Base-by-base conservation (phyloP, 768 basidiomycete genomes). In the Pisolithus tinctorius region DNA sequence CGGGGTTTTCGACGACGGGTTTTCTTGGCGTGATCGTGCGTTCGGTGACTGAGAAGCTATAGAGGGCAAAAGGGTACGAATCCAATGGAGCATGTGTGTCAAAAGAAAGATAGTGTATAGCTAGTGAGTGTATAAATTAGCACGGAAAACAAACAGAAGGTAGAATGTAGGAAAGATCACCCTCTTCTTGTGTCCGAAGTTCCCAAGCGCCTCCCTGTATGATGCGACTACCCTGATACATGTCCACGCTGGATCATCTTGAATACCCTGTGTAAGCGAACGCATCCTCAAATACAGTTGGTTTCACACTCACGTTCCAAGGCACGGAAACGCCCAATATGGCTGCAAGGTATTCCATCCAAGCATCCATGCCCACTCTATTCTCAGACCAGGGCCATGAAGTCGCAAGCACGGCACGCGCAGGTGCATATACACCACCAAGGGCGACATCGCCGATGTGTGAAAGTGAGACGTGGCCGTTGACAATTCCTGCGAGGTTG, bases 141-240 rank as follows among this genome's bases (percentile, higher is more conserved):
- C n/a, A n/a, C n/a, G n/a, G n/a, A n/a, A n/a, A n/a, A n/a, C n/a
- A n/a, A n/a, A n/a, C n/a, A n/a, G n/a, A n/a, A n/a, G n/a, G n/a
- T n/a, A n/a, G n/a, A n/a, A n/a, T n/a, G n/a, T n/a, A n/a, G n/a
- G n/a, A n/a, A n/a, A n/a, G n/a, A n/a, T n/a, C n/a, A n/a, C n/a
- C n/a, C n/a, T 90, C 68, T 82, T 87, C 66, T 84, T 88, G 58
- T 78, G 81, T 13, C 77, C 73, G 4, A 79, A 70, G 59, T 83
- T 83, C 17, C 61, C 59, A 8, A 83, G 60, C 4, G 78, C 71
- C 23, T 69, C 63, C 26, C 74, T 73, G 58, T 83, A 83, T 3
- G 84, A 78, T 1, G 65, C 61, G 14, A 76, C 67, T 25, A 88
- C 61, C n/a, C 72, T 50, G 5, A 58, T 60, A 38, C 75, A 76